phyloP scores from a whole-genome alignment of 805 yeast genomes.

The Hanseniaspora opuntiae region DNA sequence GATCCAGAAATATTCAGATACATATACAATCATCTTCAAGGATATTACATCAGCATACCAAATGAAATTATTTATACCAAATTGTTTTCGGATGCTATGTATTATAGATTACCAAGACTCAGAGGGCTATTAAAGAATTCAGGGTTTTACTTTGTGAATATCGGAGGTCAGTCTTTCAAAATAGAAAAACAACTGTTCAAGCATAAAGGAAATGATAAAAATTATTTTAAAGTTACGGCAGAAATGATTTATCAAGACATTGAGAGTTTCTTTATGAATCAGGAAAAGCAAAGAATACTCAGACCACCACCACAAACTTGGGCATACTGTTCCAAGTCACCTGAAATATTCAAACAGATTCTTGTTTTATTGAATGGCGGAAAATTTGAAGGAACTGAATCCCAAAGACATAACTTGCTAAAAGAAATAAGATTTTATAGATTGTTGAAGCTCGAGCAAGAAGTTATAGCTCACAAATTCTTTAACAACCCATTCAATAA shows the following conservation, averaged over 20 bases:
- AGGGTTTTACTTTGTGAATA: slow-evolving; percentile 39
- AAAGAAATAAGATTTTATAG: slow-evolving; percentile 68
- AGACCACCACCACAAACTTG: slow-evolving; percentile 72
- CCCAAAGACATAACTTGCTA: slow-evolving; percentile 43
- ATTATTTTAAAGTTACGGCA: slow-evolving; percentile 55
- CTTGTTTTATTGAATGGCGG: slow-evolving; percentile 46
- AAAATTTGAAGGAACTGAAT: slow-evolving; percentile 34
- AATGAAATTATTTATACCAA: slow-evolving; percentile 49
- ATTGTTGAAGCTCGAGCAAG: slow-evolving; percentile 61
- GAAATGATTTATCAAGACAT: slow-evolving; percentile 41
- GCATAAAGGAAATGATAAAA: slow-evolving; percentile 59
- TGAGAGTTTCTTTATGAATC: slow-evolving; percentile 25
- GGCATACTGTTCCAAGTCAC: slow-evolving; percentile 37
- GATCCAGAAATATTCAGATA: slow-evolving; percentile 54
- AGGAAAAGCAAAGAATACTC: slow-evolving; percentile 29
- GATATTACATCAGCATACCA: slow-evolving; percentile 53
- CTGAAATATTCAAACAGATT: slow-evolving; percentile 41
- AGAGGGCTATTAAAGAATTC: slow-evolving; percentile 35
- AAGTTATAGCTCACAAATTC: slow-evolving; percentile 40
- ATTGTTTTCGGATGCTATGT: slow-evolving; percentile 55
- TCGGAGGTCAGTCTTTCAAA: slow-evolving; percentile 50
- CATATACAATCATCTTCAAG: slow-evolving; percentile 64
- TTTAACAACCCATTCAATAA: slow-evolving; percentile 38
- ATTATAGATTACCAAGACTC: slow-evolving; percentile 51
- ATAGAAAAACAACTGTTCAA: slow-evolving; percentile 43